phyloP scores from a whole-genome alignment of 108 stramenopile genomes.

The Stephanodiscus minutulus region DNA sequence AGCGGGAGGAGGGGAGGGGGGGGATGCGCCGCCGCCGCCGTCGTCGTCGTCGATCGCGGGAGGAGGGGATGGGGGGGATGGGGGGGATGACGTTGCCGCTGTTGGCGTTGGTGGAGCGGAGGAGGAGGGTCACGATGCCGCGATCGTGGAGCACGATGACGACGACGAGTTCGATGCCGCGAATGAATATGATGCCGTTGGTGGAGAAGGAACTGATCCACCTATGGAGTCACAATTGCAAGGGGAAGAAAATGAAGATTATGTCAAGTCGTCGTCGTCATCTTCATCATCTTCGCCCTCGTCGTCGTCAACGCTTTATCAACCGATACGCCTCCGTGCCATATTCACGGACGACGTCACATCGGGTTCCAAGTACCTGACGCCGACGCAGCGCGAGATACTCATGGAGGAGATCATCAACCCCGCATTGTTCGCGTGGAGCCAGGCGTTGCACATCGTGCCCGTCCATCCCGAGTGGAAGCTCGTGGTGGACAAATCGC shows the following conservation, averaged over 20 bases:
- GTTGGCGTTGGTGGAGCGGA: too few relatives aligned
- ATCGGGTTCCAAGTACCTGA: slow-evolving; percentile 55
- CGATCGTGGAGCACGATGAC: too few relatives aligned
- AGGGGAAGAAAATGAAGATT: neutral
- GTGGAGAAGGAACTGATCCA: too few relatives aligned
- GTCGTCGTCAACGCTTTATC: slow-evolving; percentile 37
- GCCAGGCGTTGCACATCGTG: slow-evolving; percentile 70
- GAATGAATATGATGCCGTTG: too few relatives aligned
- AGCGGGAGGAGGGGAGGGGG: neutral
- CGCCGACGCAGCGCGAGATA: slow-evolving; percentile 42
- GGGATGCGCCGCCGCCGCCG: neutral
- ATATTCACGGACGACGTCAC: slow-evolving; percentile 64
- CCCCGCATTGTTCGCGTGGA: slow-evolving; percentile 81
- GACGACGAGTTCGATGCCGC: too few relatives aligned
- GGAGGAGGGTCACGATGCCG: too few relatives aligned
- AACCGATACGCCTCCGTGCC: slow-evolving; percentile 72
- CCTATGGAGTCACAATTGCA: too few relatives aligned
- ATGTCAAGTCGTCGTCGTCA: neutral
- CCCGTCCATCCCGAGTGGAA: slow-evolving; percentile 61
- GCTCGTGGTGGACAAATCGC: slow-evolving; percentile 68
- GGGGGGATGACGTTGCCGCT: too few relatives aligned
- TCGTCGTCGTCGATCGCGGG: too few relatives aligned
- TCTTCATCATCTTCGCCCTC: neutral
- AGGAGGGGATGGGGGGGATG: too few relatives aligned
- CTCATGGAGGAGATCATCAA: slow-evolving; percentile 74